Base-by-base conservation (phyloP, 495 filamentous ascomycete species). In the Hypoxylon rickii region DNA sequence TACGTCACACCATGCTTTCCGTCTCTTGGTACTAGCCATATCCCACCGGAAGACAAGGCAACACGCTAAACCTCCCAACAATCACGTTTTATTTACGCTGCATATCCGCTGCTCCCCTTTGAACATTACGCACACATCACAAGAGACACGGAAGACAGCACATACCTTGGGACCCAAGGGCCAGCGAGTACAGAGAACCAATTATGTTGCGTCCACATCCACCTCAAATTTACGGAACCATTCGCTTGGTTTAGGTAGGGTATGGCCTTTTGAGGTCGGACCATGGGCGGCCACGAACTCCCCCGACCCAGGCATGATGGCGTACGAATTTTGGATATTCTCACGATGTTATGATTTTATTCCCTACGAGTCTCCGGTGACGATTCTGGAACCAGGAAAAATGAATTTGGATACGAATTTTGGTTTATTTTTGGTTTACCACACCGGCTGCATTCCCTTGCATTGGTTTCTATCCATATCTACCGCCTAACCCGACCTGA, bases 91-190 rank as follows among this genome's bases (percentile, higher is more conserved):
- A 53, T 37, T 53, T 44, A 45, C 15, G 36, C 54, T 34, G 41
- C 54, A 39, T n/a, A 44, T 40, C 8, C 19, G 22, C 40, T 16
- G 26, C 40, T 36, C 26, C 54, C 54, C 31, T 24, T 42, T 41
- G 42, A 44, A 26, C 37, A 37, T 38, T 38, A 33, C 31, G 33
- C 17, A 34, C 45, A 34, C 53, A n/a, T 22, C 60, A 55, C 44
- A 50, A 64, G 55, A 59, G 21, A 58, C 20, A 21, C 31, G 55
- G 49, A 66, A 42, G 60, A 71, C 57, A 71, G 68, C 65, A 63
- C 45, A 65, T 47, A 29, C 24, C 24, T 4, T 46, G 44, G 68
- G 61, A 61, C 61, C 57, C 51, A 39, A 65, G 41, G 26, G 40
- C 44, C 70, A 31, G 58, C 61, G 33, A 44, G 19, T 22, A 42